Evolutionary conservation across 345 rosid species (phyloP), one percentile per base, ranked within the genome.

Genomic region (Nasturtium officinale): DNA sequence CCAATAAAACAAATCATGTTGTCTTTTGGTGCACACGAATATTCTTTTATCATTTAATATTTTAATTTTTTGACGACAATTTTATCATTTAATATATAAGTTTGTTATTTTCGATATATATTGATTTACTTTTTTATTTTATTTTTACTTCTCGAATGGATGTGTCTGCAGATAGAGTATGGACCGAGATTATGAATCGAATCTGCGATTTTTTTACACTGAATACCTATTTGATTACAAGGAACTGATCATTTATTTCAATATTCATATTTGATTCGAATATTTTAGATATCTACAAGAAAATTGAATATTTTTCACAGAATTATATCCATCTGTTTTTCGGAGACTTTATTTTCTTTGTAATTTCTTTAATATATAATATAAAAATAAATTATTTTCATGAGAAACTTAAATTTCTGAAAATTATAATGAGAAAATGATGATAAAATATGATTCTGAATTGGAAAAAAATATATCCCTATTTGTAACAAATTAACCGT

Each of bases 1-100:
- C 78, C 73, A 67, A 74, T 38, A 58, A 23, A 74, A 50, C 78
- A 74, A 74, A 67, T 55, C 78, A 74, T 25, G 67, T 37, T 15
- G 30, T 42, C 72, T 74, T 74, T 74, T 73, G 40, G 50, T 73
- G 58, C 65, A 55, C 65, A 65, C 77, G 9, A 51, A 51, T 61
- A 33, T 16, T 37, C 25, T 45, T 16, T 9, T n/a, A 62, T 62
- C 67, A 62, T 26, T n/a, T n/a, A 43, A 6, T 43, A 43, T 43
- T 26, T n/a, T n/a, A 43, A 6, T 43, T n/a, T n/a, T n/a, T n/a
- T n/a, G n/a, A n/a, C n/a, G n/a, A n/a, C n/a, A n/a, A n/a, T 45
- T 16, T 9, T n/a, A 62, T 62, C 67, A 62, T 26, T n/a, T n/a
- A 43, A 6, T 43, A 43, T 43, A n/a, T 43, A 52, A 23, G 37